These are phyloP conservation scores for Beauveria asiatica DNA, from an alignment of 2,329 filamentous ascomycete genomes.

Conservation along the genomic window DNA sequence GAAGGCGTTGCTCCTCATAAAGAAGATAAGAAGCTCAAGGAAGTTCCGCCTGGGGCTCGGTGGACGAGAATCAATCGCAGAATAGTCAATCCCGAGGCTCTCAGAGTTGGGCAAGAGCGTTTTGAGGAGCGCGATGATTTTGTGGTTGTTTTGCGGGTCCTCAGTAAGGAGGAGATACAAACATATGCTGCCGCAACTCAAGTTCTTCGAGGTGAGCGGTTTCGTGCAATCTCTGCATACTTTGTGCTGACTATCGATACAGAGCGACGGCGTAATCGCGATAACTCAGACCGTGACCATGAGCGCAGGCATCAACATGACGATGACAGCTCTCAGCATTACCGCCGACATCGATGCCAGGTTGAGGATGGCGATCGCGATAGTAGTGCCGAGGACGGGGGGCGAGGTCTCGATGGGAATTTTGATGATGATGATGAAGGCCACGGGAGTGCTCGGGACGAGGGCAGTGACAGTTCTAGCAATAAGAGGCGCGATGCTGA, in stretches of 20 bases:
- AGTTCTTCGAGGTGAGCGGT: slow-evolving; percentile 62
- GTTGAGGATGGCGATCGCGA: slow-evolving; percentile 20
- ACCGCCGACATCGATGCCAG: slow-evolving; percentile 22
- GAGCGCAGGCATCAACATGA: slow-evolving; percentile 18
- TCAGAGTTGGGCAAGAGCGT: slow-evolving; percentile 79
- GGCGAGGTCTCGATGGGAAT: not conserved
- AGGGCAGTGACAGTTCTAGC: not conserved
- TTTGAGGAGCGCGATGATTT: slow-evolving; percentile 90
- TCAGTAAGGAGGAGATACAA: slow-evolving; percentile 85
- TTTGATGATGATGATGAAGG: not conserved
- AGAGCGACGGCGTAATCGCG: not conserved
- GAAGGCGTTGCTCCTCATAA: slow-evolving; percentile 94
- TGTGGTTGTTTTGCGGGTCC: slow-evolving; percentile 82
- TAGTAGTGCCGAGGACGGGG: slow-evolving; percentile 18
- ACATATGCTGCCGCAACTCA: slow-evolving; percentile 74
- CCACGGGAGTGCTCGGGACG: not conserved
- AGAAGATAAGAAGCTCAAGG: slow-evolving; percentile 63
- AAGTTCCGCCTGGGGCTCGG: slow-evolving; percentile 68
- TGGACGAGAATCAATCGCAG: slow-evolving; percentile 91
- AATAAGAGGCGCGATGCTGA: not conserved
- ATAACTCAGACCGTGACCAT: not conserved
- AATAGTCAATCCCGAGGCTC: slow-evolving; percentile 80
- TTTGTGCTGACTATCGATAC: not conserved
- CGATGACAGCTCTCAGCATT: slow-evolving; percentile 18
- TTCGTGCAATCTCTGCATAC: slow-evolving; percentile 4